These are phyloP conservation scores for Porcisia hertigi DNA, from an alignment of 208 protist species.

Conservation along the genomic window DNA sequence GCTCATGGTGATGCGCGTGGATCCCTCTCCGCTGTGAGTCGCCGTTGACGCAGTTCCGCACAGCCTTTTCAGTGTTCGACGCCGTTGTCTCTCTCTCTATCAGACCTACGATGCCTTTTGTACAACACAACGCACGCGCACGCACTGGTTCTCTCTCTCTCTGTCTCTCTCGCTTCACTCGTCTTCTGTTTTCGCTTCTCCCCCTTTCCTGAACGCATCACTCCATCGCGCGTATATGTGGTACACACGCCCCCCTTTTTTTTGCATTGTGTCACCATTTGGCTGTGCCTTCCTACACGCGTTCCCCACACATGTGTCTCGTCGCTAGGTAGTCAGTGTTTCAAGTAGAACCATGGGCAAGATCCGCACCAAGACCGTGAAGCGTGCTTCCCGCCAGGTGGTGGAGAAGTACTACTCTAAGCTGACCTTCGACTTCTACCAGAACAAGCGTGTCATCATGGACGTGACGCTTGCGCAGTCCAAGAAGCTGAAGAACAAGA, in stretches of 20 bases:
- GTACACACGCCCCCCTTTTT: neutral
- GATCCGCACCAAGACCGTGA: conserved; percentile 99
- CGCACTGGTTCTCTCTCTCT: too few species aligned
- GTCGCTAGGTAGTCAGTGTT: neutral
- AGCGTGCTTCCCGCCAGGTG: conserved; percentile 98
- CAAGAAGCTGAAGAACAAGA: conserved; percentile 99
- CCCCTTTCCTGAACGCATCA: neutral
- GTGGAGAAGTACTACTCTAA: conserved; percentile 99
- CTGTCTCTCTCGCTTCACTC: neutral
- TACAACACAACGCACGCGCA: neutral
- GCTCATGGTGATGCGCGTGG: neutral
- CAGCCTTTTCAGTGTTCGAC: neutral
- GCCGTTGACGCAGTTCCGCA: neutral
- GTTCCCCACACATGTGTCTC: neutral
- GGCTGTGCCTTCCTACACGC: neutral
- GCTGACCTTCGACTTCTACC: conserved; percentile 99
- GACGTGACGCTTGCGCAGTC: conserved; percentile 98
- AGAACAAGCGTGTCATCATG: conserved; percentile 98
- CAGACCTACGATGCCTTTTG: neutral
- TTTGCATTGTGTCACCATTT: neutral
- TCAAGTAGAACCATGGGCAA: conserved; percentile 92
- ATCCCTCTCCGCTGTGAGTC: neutral
- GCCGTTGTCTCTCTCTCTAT: neutral
- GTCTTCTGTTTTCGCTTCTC: neutral
- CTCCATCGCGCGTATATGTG: neutral